Conservation (phyloP, 177 flowering plant genomes). For the Telopea speciosissima region DNA sequence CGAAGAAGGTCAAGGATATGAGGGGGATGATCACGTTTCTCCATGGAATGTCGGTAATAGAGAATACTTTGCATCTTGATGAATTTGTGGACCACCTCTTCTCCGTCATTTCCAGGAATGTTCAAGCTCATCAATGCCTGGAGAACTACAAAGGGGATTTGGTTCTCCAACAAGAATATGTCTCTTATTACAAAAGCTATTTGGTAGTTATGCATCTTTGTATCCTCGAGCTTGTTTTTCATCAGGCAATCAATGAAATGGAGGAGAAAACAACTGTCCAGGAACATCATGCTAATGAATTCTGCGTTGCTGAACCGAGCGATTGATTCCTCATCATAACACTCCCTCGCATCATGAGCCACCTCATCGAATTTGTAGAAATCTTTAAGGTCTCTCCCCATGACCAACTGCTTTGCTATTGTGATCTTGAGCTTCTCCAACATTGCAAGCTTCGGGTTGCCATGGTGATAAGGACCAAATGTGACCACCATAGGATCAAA, state of each 20-base stretch:
- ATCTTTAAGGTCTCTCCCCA: background rate
- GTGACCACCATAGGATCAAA: conserved; percentile 6
- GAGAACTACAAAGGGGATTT: conserved; percentile 4
- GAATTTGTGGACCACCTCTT: background rate
- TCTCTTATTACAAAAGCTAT: background rate
- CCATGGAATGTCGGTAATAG: background rate
- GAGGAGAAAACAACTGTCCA: conserved; percentile 3
- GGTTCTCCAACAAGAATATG: conserved; percentile 12
- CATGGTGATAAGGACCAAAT: conserved; percentile 7
- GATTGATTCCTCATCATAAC: background rate
- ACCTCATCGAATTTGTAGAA: background rate
- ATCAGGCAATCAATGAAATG: background rate
- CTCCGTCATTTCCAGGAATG: background rate
- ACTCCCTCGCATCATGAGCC: background rate
- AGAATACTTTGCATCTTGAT: too few relatives aligned
- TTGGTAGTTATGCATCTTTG: background rate
- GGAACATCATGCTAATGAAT: background rate
- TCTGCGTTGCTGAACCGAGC: background rate
- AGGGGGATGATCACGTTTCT: background rate
- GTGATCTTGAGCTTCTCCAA: background rate
- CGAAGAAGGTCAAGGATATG: conserved; percentile 8
- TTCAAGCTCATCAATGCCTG: background rate
- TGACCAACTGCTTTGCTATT: background rate
- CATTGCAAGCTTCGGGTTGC: background rate
- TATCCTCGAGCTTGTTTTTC: background rate